These are phyloP conservation scores for Ambrosia artemisiifolia DNA, from an alignment of 129 eudicot species.

Conservation along the genomic window DNA sequence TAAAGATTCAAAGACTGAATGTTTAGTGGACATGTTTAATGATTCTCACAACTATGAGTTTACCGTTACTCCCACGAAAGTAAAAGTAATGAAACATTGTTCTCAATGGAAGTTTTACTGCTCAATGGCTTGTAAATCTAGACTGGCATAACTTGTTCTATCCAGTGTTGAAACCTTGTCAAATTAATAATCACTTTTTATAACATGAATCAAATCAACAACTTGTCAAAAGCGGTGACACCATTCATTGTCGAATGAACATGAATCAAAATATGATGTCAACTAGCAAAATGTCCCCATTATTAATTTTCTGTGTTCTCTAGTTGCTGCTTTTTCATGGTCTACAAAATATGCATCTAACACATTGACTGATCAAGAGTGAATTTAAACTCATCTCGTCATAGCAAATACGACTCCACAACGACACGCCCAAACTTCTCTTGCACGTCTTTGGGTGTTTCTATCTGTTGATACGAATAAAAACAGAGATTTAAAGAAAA, in stretches of 20 bases:
- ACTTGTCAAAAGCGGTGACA: neutral
- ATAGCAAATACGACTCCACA: conserved; percentile 79
- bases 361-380: neutral
- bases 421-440: conserved; percentile 96
- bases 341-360: neutral
- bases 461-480: conserved; percentile 52
- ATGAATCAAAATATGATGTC: conserved; percentile 12
- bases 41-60: too few relatives aligned
- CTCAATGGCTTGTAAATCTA: too few relatives aligned
- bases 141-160: too few relatives aligned
- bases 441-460: conserved; percentile 91
- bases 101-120: too few relatives aligned
- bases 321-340: neutral
- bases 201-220: neutral
- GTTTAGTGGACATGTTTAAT: too few relatives aligned
- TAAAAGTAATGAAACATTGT: too few relatives aligned
- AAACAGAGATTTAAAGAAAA: neutral
- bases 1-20: too few relatives aligned
- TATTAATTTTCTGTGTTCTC: conserved; percentile 9
- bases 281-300: neutral
- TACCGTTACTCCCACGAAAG: too few relatives aligned
- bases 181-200: too few relatives aligned
- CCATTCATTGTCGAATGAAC: neutral
- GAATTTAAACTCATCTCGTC: conserved; percentile 24
- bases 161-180: too few relatives aligned